These are phyloP conservation scores for Dendryphion nanum DNA, from an alignment of 2,329 filamentous ascomycete species.

Conservation along the genomic window DNA sequence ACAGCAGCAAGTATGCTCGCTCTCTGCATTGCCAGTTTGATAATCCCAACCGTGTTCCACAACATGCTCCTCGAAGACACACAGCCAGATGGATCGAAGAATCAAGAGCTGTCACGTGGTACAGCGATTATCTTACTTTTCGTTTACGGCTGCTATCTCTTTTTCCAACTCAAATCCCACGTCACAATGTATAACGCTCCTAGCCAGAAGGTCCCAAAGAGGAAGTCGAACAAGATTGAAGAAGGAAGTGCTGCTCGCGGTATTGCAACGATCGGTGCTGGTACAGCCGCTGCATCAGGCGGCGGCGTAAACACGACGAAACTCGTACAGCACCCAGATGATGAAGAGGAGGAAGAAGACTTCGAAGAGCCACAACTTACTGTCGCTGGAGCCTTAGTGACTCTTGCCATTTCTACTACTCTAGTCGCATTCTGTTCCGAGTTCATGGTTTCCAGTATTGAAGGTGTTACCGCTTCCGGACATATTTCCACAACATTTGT, in stretches of 20 bases:
- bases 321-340: conserved; percentile 38
- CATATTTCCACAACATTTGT: conserved; percentile 60
- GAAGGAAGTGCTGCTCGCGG: conserved; percentile 51
- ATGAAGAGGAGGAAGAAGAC: conserved; percentile 60
- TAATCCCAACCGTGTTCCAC: conserved; percentile 83
- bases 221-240: conserved; percentile 44
- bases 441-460: conserved; percentile 62
- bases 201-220: conserved; percentile 72
- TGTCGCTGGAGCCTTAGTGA: conserved; percentile 68
- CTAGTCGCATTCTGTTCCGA: conserved; percentile 76
- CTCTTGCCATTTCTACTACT: conserved; percentile 70
- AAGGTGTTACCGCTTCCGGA: conserved; percentile 50
- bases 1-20: conserved; percentile 80
- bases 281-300: conserved; percentile 50
- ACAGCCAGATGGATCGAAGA: conserved; percentile 24
- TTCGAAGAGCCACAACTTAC: conserved; percentile 75
- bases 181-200: conserved; percentile 74
- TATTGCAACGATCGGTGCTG: conserved; percentile 54
- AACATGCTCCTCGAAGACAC: conserved; percentile 31
- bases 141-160: conserved; percentile 79
- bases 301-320: conserved; percentile 52
- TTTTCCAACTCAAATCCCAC: conserved; percentile 91
- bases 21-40: conserved; percentile 75
- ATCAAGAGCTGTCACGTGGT: conserved; percentile 59
- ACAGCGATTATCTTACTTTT: conserved; percentile 78